A percentile compares a stretch with the other conserved stretches of the same genome.
phyloP scores from a whole-genome alignment of 208 protist genomes.

The Trypanosoma scelopori region DNA sequence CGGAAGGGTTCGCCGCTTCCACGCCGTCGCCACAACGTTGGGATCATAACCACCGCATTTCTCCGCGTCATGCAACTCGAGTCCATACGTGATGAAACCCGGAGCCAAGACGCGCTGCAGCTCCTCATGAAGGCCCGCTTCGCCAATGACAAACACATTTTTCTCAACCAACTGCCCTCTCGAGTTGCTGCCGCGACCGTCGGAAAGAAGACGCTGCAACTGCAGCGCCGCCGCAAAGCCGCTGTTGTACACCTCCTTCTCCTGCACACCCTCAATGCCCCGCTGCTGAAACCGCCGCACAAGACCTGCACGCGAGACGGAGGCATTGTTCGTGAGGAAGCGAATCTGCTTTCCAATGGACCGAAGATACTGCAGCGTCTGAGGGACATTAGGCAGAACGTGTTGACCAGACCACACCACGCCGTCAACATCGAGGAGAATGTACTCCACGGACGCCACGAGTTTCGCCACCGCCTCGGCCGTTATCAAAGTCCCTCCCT shows the following conservation, averaged over 20 bases:
- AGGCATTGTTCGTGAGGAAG: slow-evolving; percentile 79
- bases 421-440: slow-evolving; percentile 75
- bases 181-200: slow-evolving; percentile 1
- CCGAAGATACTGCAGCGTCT: slow-evolving; percentile 61
- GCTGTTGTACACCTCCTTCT: slow-evolving; percentile 66
- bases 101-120: slow-evolving; percentile 53
- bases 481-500: slow-evolving; percentile 1
- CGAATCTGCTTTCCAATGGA: slow-evolving; percentile 51
- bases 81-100: slow-evolving; percentile 69
- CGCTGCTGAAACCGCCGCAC: slow-evolving; percentile 31
- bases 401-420: slow-evolving; percentile 59
- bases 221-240: slow-evolving; percentile 58
- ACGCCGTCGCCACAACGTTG: slow-evolving; percentile 29
- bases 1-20: slow-evolving; percentile 39
- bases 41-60: slow-evolving; percentile 41
- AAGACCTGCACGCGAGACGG: slow-evolving; percentile 44
- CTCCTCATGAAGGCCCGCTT: slow-evolving; percentile 71
- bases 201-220: slow-evolving; percentile 39
- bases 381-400: slow-evolving; percentile 42
- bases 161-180: slow-evolving; percentile 38
- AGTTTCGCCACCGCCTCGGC: slow-evolving; percentile 30
- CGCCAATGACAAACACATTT: slow-evolving; percentile 73
- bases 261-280: slow-evolving; percentile 46
- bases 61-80: slow-evolving; percentile 60
- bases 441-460: slow-evolving; percentile 44